Base-by-base conservation (phyloP, 2,329 filamentous ascomycete species). In the Neurospora sp. region DNA sequence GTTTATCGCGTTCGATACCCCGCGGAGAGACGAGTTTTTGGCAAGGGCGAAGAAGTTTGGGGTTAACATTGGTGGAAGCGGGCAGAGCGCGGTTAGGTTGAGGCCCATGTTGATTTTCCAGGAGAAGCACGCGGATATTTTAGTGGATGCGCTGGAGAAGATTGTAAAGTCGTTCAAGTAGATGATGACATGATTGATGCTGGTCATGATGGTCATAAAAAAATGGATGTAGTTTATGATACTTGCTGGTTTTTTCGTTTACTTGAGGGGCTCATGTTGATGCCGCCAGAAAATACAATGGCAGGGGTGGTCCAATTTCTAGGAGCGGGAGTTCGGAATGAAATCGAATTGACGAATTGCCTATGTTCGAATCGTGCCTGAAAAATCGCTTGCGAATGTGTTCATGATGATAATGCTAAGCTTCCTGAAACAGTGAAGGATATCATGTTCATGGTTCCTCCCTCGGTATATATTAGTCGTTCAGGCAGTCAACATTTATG, bases 21-120 rank as follows among this genome's bases (percentile, higher is more conserved):
- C 92, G 69, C 84, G 88, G 76, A 86, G 93, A 71, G 93, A 97
- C 78, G 87, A 91, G 78, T 91, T 97, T 81, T 80, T 97, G 73
- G 87, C 82, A 80, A 90, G 87, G 82, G 92, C 91, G 73, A 97
- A 97, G 89, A 83, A 81, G 7, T 84, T 92, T 39, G 93, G 93
- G 72, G 82, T 97, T 79, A 97, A 97, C 82, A 92, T 97, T 78
- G 94, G 93, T 72, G 93, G 93, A 68, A 91, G 89, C 75, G 94
- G 94, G 15, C 85, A 86, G 77, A 84, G 77, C 69, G 93, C 94
- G 38, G 91, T 97, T 13, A 84, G 93, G 68, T 82, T 97, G 78
- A 84, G 93, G 76, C 94, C 93, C 62, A 97, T 97, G 94, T 82
- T 97, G 76, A 90, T 94, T 77, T 96, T 97, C 85, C 91, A 97